Conservation (phyloP, 2,329 filamentous ascomycete species). For the Akanthomyces dipterigenus region DNA sequence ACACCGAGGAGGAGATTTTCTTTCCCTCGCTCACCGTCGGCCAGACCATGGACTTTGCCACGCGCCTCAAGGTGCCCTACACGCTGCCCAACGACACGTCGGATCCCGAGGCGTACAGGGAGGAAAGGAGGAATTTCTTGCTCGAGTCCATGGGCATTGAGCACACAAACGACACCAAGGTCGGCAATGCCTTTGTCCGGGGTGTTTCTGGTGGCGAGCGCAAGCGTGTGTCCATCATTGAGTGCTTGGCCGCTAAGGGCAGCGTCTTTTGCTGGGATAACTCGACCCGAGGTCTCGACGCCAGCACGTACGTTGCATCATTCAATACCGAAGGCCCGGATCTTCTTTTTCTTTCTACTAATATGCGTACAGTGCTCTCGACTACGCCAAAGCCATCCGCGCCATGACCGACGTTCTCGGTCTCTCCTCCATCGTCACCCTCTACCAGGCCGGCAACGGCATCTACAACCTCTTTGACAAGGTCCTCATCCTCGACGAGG, state of each 20-base stretch:
- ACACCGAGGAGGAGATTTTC: conserved; percentile 60
- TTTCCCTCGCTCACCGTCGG: conserved; percentile 66
- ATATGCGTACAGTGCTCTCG: conserved; percentile 37
- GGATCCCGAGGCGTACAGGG: conserved; percentile 38
- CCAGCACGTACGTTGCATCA: conserved; percentile 50
- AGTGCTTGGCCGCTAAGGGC: conserved; percentile 51
- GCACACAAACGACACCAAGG: conserved; percentile 58
- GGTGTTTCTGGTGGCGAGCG: conserved; percentile 63
- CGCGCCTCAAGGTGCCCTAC: conserved; percentile 49
- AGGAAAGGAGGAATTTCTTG: conserved; percentile 45
- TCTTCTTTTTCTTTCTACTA: too few relatives aligned
- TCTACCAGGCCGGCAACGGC: conserved; percentile 64
- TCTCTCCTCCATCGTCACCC: conserved; percentile 53
- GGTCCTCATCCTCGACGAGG: conserved; percentile 59
- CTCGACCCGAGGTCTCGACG: conserved; percentile 58
- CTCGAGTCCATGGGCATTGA: conserved; percentile 50
- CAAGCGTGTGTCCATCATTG: conserved; percentile 63
- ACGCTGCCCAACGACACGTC: conserved; percentile 36
- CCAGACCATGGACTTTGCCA: conserved; percentile 65
- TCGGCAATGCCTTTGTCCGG: conserved; percentile 59
- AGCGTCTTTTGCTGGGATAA: conserved; percentile 63
- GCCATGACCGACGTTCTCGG: conserved; percentile 57
- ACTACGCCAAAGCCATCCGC: conserved; percentile 54
- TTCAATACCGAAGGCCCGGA: too few relatives aligned
- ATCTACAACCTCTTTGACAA: conserved; percentile 68